Conservation (phyloP, 129 eudicot species). For the Solidago caesia region DNA sequence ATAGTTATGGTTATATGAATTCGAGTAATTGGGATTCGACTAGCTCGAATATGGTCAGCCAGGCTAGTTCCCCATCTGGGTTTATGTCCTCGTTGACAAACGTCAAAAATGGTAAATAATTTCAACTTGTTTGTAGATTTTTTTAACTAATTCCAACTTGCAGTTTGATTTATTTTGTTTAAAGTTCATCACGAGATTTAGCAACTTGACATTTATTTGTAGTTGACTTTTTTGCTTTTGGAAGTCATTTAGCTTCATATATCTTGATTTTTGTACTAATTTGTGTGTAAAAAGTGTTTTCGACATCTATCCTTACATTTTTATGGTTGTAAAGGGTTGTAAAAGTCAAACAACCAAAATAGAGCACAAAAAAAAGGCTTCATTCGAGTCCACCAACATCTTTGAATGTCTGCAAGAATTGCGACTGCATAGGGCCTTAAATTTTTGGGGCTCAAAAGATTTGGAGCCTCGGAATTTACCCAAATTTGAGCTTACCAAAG, state of each 20-base stretch:
- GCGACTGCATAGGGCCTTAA: too few relatives aligned
- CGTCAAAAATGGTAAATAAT: slow-evolving; percentile 49
- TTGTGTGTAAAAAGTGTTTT: not conserved
- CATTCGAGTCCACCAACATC: not conserved
- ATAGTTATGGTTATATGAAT: slow-evolving; percentile 23
- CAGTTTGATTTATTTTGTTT: slow-evolving; percentile 19
- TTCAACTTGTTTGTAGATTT: not conserved
- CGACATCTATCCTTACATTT: not conserved
- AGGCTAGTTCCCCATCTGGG: slow-evolving; percentile 85
- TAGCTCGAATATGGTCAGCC: slow-evolving; percentile 59
- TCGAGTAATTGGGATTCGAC: slow-evolving; percentile 24
- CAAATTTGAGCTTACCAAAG: too few relatives aligned
- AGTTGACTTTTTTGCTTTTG: slow-evolving; percentile 33
- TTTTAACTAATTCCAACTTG: slow-evolving; percentile 29
- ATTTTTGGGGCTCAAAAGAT: too few relatives aligned
- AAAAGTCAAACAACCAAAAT: not conserved
- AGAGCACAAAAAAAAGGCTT: too few relatives aligned
- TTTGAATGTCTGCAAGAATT: not conserved
- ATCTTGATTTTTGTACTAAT: not conserved
- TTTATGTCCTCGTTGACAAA: slow-evolving; percentile 47
- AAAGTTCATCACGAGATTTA: slow-evolving; percentile 11
- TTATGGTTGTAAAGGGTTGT: not conserved
- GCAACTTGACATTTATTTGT: slow-evolving; percentile 8
- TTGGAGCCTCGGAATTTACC: too few relatives aligned
- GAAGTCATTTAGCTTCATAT: not conserved